A percentile compares a stretch with the other conserved stretches of the same genome.
phyloP scores from a whole-genome alignment of 225 moss, liverwort and hornwort species.

The Asterella californica region DNA sequence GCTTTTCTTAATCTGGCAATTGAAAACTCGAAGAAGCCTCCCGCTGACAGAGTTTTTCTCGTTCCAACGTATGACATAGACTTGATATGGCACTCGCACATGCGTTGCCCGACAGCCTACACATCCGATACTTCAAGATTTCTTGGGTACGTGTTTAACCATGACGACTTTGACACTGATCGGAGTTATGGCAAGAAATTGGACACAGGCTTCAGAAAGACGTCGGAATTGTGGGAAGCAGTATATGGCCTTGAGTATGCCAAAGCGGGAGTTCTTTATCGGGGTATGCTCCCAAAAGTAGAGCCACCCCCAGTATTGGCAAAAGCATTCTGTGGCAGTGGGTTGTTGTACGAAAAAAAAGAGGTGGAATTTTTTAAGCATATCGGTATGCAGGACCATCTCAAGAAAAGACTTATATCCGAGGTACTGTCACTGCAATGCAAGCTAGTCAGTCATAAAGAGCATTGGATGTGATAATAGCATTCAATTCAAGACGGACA shows the following conservation, averaged over 20 bases:
- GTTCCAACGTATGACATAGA: slow-evolving; percentile 44
- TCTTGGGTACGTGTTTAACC: slow-evolving; percentile 24
- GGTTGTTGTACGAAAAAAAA: slow-evolving; percentile 19
- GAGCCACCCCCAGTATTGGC: neutral
- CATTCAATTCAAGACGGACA: neutral
- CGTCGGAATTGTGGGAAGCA: slow-evolving; percentile 62
- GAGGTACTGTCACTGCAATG: slow-evolving; percentile 11
- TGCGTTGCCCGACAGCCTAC: slow-evolving; percentile 32
- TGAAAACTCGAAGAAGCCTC: neutral
- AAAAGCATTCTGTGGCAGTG: slow-evolving; percentile 7
- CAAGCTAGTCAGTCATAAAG: neutral
- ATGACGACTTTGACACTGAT: slow-evolving; percentile 61
- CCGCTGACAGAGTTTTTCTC: slow-evolving; percentile 15
- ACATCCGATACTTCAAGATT: slow-evolving; percentile 23
- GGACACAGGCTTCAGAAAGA: slow-evolving; percentile 61
- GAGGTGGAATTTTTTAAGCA: neutral
- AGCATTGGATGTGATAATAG: neutral
- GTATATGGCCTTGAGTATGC: slow-evolving; percentile 51
- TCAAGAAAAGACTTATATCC: slow-evolving; percentile 19
- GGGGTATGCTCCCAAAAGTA: slow-evolving; percentile 32
- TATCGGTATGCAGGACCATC: slow-evolving; percentile 22
- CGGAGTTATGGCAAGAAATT: slow-evolving; percentile 58
- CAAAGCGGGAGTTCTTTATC: slow-evolving; percentile 64
- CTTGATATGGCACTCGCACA: slow-evolving; percentile 40
- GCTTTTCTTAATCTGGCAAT: slow-evolving; percentile 29